Percentiles rank a stretch among this genome's conserved stretches.
phyloP scores from a whole-genome alignment of 192 early-diverging fungal genomes.

The Allomyces macrogynus region DNA sequence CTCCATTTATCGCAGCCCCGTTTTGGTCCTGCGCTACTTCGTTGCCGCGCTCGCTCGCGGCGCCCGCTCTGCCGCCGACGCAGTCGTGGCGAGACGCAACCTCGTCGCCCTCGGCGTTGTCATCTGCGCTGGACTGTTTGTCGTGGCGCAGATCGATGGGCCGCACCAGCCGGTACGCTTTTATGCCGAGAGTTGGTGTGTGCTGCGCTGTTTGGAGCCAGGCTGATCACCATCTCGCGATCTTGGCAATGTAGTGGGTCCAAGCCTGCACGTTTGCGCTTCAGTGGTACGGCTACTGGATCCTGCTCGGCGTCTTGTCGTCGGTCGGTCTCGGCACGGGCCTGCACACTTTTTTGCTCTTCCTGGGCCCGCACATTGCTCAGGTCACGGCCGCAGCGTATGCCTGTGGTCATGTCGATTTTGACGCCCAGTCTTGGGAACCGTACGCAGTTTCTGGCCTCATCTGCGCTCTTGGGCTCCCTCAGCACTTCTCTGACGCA shows the following conservation, averaged over 20 bases:
- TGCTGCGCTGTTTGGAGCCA: no score
- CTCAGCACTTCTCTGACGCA: neutral
- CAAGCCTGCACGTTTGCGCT: no score
- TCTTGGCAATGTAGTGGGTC: no score
- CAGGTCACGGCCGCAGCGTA: constrained; percentile 78
- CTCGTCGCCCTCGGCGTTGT: no score
- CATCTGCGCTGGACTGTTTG: no score
- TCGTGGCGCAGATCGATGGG: neutral
- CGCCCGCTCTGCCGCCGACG: no score
- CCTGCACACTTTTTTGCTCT: constrained; percentile 84
- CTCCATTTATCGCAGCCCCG: neutral
- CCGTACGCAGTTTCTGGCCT: neutral
- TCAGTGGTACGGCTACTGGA: constrained; percentile 78
- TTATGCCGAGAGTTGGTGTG: no score
- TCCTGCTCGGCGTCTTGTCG: constrained; percentile 62
- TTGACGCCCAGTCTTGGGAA: constrained; percentile 27
- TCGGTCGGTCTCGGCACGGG: constrained; percentile 87
- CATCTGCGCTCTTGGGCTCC: neutral
- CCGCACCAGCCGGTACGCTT: neutral
- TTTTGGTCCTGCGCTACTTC: neutral
- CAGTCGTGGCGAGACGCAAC: no score
- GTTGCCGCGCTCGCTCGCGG: neutral
- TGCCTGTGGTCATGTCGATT: constrained; percentile 48
- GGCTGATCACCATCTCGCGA: no score
- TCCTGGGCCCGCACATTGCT: constrained; percentile 78